Conservation (phyloP, 148 eudicot species). For the Rhododendron vialii region DNA sequence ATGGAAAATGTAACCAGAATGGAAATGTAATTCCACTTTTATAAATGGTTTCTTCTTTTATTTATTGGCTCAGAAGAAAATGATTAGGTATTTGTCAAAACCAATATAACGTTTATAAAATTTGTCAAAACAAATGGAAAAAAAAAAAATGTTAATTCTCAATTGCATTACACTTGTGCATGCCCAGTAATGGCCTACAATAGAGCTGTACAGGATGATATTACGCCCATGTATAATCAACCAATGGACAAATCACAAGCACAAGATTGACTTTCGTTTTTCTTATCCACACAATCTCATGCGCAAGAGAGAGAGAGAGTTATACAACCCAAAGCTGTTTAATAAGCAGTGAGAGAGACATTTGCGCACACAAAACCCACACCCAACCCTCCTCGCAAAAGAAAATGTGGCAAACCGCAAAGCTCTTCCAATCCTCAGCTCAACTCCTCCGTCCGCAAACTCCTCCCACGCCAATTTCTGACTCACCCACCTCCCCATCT, state of each 20-base stretch:
- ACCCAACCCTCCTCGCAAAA: neutral
- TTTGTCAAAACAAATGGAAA: neutral
- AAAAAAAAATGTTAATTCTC: neutral
- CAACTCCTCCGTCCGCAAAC: constrained; percentile 25
- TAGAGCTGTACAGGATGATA: neutral
- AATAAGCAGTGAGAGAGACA: neutral
- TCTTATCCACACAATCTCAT: constrained; percentile 15
- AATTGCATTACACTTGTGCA: neutral
- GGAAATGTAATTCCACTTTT: neutral
- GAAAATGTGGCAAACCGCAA: constrained; percentile 42
- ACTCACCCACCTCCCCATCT: constrained; percentile 14
- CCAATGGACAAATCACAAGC: neutral
- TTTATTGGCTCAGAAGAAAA: neutral
- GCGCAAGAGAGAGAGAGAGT: neutral
- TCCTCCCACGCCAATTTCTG: constrained; percentile 16
- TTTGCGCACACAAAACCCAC: neutral
- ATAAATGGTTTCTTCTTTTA: neutral
- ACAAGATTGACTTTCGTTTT: constrained; percentile 1
- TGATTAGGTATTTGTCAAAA: neutral
- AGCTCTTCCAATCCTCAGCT: constrained; percentile 29
- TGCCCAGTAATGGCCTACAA: neutral
- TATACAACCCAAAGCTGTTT: neutral
- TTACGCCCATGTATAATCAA: neutral
- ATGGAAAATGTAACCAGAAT: neutral
- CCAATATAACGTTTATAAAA: neutral